These are phyloP conservation scores for Agaricus blazei DNA, from an alignment of 768 basidiomycete species.

Conservation along the genomic window DNA sequence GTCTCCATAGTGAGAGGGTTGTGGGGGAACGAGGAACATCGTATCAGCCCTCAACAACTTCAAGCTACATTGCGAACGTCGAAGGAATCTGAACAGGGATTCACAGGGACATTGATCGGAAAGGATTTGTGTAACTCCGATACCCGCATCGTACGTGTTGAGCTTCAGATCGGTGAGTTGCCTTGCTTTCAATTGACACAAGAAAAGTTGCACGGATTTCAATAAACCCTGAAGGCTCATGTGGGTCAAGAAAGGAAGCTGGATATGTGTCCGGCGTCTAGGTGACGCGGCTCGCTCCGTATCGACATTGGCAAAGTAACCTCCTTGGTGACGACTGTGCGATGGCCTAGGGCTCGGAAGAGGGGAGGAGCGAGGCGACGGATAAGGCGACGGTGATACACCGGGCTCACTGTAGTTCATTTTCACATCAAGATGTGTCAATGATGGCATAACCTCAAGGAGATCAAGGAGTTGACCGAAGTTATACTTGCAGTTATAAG, in stretches of 20 bases:
- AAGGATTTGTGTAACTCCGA: conserved; percentile 6
- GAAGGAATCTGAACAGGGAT: conserved; percentile 8
- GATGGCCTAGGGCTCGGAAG: conserved; percentile 4
- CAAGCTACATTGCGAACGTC: conserved; percentile 8
- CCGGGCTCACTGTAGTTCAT: conserved; percentile 10
- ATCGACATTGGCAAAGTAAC: background rate
- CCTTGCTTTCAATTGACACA: conserved; percentile 2
- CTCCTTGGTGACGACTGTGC: background rate
- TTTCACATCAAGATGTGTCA: conserved; percentile 7
- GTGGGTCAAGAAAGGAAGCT: conserved; percentile 8
- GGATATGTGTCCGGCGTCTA: conserved; percentile 3
- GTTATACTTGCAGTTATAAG: conserved; percentile 7
- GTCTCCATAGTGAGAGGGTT: background rate
- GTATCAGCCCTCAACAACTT: conserved; percentile 3
- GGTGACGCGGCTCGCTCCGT: conserved; percentile 4
- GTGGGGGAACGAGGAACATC: conserved; percentile 10
- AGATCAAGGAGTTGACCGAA: conserved; percentile 9
- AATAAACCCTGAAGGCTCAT: conserved; percentile 7
- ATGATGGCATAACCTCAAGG: conserved; percentile 7
- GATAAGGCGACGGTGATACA: conserved; percentile 5
- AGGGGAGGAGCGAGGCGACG: conserved; percentile 4
- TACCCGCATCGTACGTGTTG: conserved; percentile 7
- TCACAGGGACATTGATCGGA: conserved; percentile 9
- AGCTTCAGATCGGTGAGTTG: conserved; percentile 5
- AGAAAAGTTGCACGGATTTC: conserved; percentile 7